Evolutionary conservation across 2,329 filamentous ascomycete genomes (phyloP), one percentile per base, ranked within the genome.

Genomic region (Orbilia brochopaga): DNA sequence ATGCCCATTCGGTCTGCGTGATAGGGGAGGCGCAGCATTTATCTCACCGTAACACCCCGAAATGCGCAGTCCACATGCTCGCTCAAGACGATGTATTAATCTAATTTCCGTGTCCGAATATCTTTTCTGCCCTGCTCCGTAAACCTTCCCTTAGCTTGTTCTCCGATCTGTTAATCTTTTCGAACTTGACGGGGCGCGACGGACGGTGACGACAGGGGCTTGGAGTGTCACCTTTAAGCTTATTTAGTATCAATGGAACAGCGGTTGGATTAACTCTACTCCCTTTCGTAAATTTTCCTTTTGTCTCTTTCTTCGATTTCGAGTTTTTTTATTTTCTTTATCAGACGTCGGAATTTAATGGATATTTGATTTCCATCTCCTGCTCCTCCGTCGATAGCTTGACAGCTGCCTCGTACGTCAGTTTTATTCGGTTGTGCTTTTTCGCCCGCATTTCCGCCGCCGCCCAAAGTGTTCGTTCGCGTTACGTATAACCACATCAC

Each of bases 41-140:
- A 72, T 72, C 67, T 72, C 67, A 72, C 67, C 67, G 60, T 60
- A 72, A 72, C 60, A 72, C 52, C 67, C 67, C 66, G 59, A 72
- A 72, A 72, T 72, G 67, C 67, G 58, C 27, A 72, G 51, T 32
- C 67, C 67, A 65, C 53, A 60, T 63, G 57, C 59, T 58, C 30
- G 55, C 67, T 50, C 44, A 23, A 48, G 44, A 19, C 19, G 17
- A 51, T 46, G 52, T 53, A 21, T 32, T 40, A 48, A 72, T 65
- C 67, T 72, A 72, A 72, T 72, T 72, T 72, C 67, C 67, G 67
- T 61, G 23, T 27, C 62, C 50, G 21, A 72, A 37, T 51, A n/a
- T 54, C 10, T 61, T 54, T 55, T 37, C 30, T 53, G 48, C 51
- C 61, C 54, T 35, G 5, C 35, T 21, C 7, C 21, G 46, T 54